These are phyloP conservation scores for Penicillium rolfsii DNA, from an alignment of 2,329 filamentous ascomycete species.

Conservation along the genomic window DNA sequence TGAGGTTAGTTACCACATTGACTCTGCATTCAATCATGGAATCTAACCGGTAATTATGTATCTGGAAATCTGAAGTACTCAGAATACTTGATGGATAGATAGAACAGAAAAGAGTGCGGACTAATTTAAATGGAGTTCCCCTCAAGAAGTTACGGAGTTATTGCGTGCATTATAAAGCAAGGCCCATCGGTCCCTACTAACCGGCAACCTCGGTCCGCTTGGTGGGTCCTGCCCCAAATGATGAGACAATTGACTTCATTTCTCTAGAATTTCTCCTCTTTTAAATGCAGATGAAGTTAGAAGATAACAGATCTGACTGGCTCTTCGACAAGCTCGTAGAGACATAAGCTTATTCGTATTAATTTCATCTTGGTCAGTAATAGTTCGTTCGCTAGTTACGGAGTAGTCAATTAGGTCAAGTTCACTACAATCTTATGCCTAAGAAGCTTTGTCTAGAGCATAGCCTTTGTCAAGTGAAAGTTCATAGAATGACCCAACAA, in stretches of 20 bases:
- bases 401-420: too few species aligned
- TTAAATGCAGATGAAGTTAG: neutral
- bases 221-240: conserved; percentile 18
- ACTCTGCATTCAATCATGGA: neutral
- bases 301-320: neutral
- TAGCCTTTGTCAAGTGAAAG: too few species aligned
- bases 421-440: too few species aligned
- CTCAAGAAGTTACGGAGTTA: neutral
- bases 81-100: neutral
- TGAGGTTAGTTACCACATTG: neutral
- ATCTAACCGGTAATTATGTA: neutral
- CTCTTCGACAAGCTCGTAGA: too few species aligned
- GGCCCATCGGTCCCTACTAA: neutral
- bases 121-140: neutral
- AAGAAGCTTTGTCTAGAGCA: too few species aligned
- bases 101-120: neutral
- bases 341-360: too few species aligned
- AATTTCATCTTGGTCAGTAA: too few species aligned
- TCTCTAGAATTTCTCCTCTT: conserved; percentile 4
- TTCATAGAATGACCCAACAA: too few species aligned
- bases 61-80: neutral
- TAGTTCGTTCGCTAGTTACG: too few species aligned
- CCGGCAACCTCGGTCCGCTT: conserved; percentile 23
- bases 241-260: conserved; percentile 15
- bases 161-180: neutral